Base-by-base conservation (phyloP, 805 yeast genomes). In the Ascoidea rubescens region DNA sequence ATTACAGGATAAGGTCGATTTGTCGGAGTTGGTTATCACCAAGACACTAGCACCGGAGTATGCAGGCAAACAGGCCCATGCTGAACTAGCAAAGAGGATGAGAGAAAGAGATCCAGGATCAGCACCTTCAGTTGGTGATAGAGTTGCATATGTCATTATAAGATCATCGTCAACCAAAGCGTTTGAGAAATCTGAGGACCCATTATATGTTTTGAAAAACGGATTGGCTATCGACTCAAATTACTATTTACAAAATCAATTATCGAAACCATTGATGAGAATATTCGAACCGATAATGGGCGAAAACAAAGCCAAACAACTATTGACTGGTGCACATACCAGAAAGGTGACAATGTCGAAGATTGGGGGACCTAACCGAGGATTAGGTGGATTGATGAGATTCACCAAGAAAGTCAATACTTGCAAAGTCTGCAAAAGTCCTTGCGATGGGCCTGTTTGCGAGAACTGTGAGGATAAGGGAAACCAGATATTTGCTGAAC, bases 121-220 rank as follows among this genome's bases (percentile, higher is more conserved):
- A 5, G 99, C 99, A 0, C 99, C 99, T 4, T 81, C 88, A 10
- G 75, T 93, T 49, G 99, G 99, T 53, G 99, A 93, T 64, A 86
- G 99, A 69, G 98, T 93, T 37, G 98, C 98, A 5, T 93, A 91
- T 64, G 99, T 93, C 43, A 90, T 93, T 54, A 84, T 87, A 58
- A 79, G 80, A 61, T 81, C 91, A 0, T 83, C 87, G 5, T 86
- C 87, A 53, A 80, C 71, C 49, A 90, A 88, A 64, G 84, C 90
- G 56, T 95, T 90, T 67, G 96, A 91, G 59, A 89, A 93, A 67
- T 90, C 97, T 1, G 99, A 93, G 66, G 99, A 93, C 62, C 99
- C 99, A 1, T 69, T 91, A 37, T 93, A 79, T 59, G 99, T 90
- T 1, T 71, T 93, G 63, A 98, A 93, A 59, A 83, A 93, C 65